Evolutionary conservation across 306 rosid species (phyloP), one percentile per base, ranked within the genome.

Genomic region (Nissolia schottii): DNA sequence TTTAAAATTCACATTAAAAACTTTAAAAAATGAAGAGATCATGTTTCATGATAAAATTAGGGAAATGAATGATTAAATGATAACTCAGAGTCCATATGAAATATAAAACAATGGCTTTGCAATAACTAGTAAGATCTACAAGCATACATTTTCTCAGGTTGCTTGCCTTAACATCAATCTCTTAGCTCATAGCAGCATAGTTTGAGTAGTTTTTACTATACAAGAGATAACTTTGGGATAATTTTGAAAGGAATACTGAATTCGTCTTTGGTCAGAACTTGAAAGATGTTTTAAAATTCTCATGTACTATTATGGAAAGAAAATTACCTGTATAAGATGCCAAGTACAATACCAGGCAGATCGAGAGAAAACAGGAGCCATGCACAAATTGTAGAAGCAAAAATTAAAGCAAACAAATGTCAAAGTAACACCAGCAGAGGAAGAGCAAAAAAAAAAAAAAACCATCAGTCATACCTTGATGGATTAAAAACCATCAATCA

Each of bases 291-390:
- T 19, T 45, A 31, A 49, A 37, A 28, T 41, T 55, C 59, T 34
- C 25, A 11, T n/a, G 56, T 13, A 76, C 27, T 56, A n/a, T n/a
- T n/a, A 61, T 18, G 64, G 22, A 43, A 65, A 55, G 11, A 48
- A 10, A 46, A 61, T 53, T 79, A 87, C 98, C 98, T 93, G 98
- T 81, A 93, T 91, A 79, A 93, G 97, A 86, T 93, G 90, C 98
- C 98, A 93, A 37, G 96, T 73, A 75, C 98, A 93, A 55, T 73
- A 75, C 97, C 98, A 93, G 16, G 98, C 97, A 29, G 97, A 58
- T 77, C 85, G 87, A 28, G 97, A 93, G 73, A 93, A 93, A 16
- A 93, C 97, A 2, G 98, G 98, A 67, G 96, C 98, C 98, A 93
- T 93, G 2, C 98, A 76, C 76, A 71, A 50, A 35, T 69, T 37